Evolutionary conservation across 345 rosid genomes (phyloP).

Genomic region (Ceriops decandra): DNA sequence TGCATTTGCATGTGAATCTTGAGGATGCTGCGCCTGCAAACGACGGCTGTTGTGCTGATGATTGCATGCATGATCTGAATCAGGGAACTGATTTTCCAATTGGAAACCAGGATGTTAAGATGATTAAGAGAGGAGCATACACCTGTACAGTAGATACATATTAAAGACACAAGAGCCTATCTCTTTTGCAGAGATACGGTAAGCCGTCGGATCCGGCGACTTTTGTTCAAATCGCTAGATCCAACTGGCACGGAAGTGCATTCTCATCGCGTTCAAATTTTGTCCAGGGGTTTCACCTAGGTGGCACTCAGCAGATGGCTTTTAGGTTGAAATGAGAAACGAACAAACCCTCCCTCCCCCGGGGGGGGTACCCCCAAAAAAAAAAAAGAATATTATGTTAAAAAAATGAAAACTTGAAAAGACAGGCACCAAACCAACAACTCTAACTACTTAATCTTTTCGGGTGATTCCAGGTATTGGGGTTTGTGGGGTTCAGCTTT

Average conservation of each 20-base stretch:
- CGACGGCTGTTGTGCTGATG: constrained; percentile 32
- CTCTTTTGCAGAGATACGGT: no score
- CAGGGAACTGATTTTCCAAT: not conserved
- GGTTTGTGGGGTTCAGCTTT: no score
- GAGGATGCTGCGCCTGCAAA: constrained; percentile 62
- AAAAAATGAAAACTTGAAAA: not conserved
- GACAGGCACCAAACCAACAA: constrained; percentile 6
- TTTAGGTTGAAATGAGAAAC: not conserved
- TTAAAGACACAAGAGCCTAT: not conserved
- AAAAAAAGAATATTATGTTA: not conserved
- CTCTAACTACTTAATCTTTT: not conserved
- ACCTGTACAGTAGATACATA: not conserved
- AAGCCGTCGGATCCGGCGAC: no score
- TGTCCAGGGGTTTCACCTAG: not conserved
- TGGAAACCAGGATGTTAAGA: not conserved
- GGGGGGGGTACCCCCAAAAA: no score
- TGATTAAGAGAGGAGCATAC: not conserved
- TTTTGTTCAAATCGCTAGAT: no score
- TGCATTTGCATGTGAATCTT: constrained; percentile 59
- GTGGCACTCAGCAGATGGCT: constrained; percentile 16
- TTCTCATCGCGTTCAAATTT: no score
- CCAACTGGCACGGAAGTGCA: no score
- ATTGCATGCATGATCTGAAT: constrained; percentile 9
- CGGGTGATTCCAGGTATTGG: constrained; percentile 7
- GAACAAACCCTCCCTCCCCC: not conserved